phyloP scores from a whole-genome alignment of 495 filamentous ascomycete species.

The Hyaloscypha variabilis region DNA sequence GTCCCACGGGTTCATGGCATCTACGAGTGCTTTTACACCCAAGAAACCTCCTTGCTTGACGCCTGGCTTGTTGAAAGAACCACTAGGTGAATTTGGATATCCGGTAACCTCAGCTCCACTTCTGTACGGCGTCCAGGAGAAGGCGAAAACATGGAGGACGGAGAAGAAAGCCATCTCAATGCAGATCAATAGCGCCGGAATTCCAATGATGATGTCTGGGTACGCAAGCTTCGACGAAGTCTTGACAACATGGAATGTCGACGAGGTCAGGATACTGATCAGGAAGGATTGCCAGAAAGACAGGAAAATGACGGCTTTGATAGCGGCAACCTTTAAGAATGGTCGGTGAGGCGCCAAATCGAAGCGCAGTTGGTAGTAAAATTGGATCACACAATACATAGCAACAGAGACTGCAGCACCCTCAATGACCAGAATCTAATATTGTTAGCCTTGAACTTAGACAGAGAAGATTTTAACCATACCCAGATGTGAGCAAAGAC shows the following conservation, averaged over 20 bases:
- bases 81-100: slow-evolving; percentile 36
- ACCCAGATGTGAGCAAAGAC: slow-evolving; percentile 86
- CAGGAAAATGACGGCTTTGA: slow-evolving; percentile 93
- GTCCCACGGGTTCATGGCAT: slow-evolving; percentile 85
- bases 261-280: slow-evolving; percentile 69
- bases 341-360: slow-evolving; percentile 72
- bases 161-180: slow-evolving; percentile 88
- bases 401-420: slow-evolving; percentile 76
- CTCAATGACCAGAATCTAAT: slow-evolving; percentile 68
- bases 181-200: slow-evolving; percentile 78
- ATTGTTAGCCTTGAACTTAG: slow-evolving; percentile 29
- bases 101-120: slow-evolving; percentile 38
- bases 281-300: slow-evolving; percentile 87
- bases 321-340: slow-evolving; percentile 82
- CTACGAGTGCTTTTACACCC: slow-evolving; percentile 63
- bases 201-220: slow-evolving; percentile 78
- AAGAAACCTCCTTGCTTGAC: slow-evolving; percentile 47
- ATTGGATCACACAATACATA: slow-evolving; percentile 92
- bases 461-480: slow-evolving; percentile 32
- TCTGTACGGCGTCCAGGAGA: slow-evolving; percentile 72
- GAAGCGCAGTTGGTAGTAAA: slow-evolving; percentile 75
- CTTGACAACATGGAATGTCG: slow-evolving; percentile 59
- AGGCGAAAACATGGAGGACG: slow-evolving; percentile 81
- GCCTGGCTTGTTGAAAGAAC: slow-evolving; percentile 57
- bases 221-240: slow-evolving; percentile 62